Conservation (phyloP, 2,329 filamentous ascomycete species). For the Annulohypoxylon truncatum region DNA sequence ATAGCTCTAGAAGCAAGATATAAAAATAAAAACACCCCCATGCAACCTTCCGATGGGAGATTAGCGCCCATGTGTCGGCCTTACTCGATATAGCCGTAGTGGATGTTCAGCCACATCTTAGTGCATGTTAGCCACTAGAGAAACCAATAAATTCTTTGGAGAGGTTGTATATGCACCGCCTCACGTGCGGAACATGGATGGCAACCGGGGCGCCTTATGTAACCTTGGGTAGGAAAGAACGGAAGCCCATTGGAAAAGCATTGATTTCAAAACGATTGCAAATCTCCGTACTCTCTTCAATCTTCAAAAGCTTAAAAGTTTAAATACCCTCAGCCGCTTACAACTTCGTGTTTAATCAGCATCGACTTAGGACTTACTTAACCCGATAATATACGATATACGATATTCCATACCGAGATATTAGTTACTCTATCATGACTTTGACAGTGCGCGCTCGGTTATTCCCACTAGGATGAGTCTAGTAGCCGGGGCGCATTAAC, state of each 20-base stretch:
- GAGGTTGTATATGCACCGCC: conserved; percentile 19
- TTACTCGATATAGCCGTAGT: conserved; percentile 11
- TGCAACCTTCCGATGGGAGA: conserved; percentile 17
- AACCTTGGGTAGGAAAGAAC: conserved; percentile 16
- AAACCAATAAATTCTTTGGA: not conserved
- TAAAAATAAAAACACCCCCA: not conserved
- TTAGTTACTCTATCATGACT: conserved; percentile 21
- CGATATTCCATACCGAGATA: conserved; percentile 6
- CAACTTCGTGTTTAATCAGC: conserved; percentile 9
- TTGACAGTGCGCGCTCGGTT: conserved; percentile 13
- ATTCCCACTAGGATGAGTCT: conserved; percentile 35
- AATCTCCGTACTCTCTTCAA: conserved; percentile 32
- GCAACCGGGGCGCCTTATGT: conserved; percentile 4
- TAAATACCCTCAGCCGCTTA: conserved; percentile 34
- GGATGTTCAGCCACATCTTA: conserved; percentile 25
- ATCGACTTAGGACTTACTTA: not conserved
- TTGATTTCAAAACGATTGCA: conserved; percentile 42
- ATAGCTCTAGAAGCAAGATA: not conserved
- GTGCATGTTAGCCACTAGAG: conserved; percentile 10
- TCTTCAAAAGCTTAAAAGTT: conserved; percentile 28
- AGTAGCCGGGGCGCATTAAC: not conserved
- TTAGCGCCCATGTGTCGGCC: conserved; percentile 11
- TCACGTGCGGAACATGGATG: conserved; percentile 20
- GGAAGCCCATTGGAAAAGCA: conserved; percentile 11
- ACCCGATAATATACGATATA: not conserved